Evolutionary conservation across 2,329 filamentous ascomycete species (phyloP).

Genomic region (Verticillium longisporum): DNA sequence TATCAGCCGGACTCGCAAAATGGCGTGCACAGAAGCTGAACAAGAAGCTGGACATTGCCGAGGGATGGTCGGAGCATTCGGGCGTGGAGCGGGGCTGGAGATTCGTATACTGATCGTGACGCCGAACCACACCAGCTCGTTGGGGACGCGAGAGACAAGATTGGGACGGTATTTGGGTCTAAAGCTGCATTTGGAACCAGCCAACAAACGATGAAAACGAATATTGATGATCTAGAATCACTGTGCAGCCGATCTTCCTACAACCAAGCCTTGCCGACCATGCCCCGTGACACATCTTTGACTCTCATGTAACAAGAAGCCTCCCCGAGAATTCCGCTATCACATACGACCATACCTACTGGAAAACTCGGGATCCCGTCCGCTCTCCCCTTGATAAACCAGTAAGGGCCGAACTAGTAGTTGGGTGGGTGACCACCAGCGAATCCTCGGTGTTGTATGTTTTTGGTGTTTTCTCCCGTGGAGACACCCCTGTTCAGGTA

Average conservation of each 20-base stretch:
- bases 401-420: too few relatives aligned
- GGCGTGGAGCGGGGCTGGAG: constrained; percentile 16
- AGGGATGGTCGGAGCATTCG: constrained; percentile 15
- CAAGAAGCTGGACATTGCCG: constrained; percentile 17
- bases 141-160: neutral
- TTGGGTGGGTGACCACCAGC: too few relatives aligned
- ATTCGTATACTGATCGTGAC: constrained; percentile 4
- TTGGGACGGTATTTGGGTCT: neutral
- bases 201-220: neutral
- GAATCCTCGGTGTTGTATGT: too few relatives aligned
- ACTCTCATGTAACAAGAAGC: too few relatives aligned
- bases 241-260: neutral
- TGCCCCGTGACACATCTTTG: too few relatives aligned
- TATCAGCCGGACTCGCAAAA: constrained; percentile 11
- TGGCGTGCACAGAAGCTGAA: constrained; percentile 15
- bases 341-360: too few relatives aligned
- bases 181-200: neutral
- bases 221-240: neutral
- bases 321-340: too few relatives aligned
- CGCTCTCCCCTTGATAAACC: too few relatives aligned
- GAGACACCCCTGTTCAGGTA: too few relatives aligned
- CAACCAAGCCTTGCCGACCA: neutral
- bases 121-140: neutral
- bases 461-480: neutral
- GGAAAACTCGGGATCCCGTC: too few relatives aligned